phyloP scores from a whole-genome alignment of 202 grass and related monocot species.

The Brachypodium distachyon region DNA sequence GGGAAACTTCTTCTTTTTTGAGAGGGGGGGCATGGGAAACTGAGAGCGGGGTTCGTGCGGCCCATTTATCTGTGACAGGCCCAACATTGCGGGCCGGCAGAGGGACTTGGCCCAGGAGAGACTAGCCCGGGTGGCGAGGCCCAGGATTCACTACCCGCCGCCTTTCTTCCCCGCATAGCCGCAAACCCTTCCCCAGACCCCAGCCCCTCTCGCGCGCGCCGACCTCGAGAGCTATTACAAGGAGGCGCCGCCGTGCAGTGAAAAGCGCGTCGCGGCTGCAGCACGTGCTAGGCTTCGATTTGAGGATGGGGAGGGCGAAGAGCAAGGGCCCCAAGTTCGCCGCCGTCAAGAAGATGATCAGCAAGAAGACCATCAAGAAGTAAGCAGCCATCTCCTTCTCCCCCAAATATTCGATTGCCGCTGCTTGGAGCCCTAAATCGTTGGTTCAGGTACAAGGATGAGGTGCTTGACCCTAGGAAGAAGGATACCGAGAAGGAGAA shows the following conservation, averaged over 20 bases:
- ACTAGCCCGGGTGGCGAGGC: background rate
- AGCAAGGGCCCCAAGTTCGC: constrained; percentile 66
- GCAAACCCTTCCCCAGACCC: background rate
- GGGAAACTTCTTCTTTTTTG: background rate
- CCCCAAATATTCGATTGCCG: background rate
- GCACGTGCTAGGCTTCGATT: background rate
- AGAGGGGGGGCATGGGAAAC: background rate
- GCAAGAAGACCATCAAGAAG: constrained; percentile 79
- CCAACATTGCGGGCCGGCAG: background rate
- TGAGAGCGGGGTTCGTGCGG: background rate
- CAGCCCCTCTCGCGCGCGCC: background rate
- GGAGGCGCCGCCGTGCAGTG: background rate
- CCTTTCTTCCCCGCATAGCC: background rate
- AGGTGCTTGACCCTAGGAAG: constrained; percentile 70
- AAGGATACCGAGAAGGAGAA: constrained; percentile 60
- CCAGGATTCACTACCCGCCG: background rate
- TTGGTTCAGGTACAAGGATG: constrained; percentile 58
- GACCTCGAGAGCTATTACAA: background rate
- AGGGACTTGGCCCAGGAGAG: background rate
- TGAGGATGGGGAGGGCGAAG: constrained; percentile 61
- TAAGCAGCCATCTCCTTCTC: background rate
- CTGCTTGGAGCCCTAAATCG: background rate
- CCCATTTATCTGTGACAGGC: background rate
- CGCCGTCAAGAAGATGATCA: constrained; percentile 63
- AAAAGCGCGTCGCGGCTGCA: background rate